Evolutionary conservation across 1,284 basidiomycete genomes (phyloP), one percentile per base, ranked within the genome.

Genomic region (Leccinum pallidistipes): DNA sequence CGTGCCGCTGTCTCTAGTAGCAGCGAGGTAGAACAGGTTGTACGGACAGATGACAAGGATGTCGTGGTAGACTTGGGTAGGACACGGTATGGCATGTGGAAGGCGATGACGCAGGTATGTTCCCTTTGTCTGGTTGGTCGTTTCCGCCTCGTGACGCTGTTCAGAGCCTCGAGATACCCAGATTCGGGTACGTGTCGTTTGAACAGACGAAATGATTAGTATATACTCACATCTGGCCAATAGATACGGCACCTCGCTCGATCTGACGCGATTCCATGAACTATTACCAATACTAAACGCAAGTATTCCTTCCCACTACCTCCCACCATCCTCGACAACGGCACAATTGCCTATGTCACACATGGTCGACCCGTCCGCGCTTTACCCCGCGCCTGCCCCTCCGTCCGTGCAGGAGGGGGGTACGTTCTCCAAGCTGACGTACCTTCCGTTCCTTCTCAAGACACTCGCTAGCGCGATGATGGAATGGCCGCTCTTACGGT

Each of bases 381-480:
- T 84, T 60, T 74, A 79, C 61, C 74, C 80, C 1, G 69, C 74
- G 71, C 79, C 83, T 62, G 45, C 67, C 1, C 76, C 76, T 2
- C 75, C 79, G 5, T 61, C 70, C 5, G 72, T 83, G 3, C 79
- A 83, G 3, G 74, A 79, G 10, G 75, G 80, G 2, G 80, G 80
- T 27, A 82, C 83, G 51, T 91, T 83, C 75, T 77, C 81, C 34
- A 85, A 85, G 53, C 75, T 97, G 38, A 96, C 94, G 0, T 88
- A 94, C 72, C 86, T 97, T 27, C 93, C 92, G 3, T 80, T 97
- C 69, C 83, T 97, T 10, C 80, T 97, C 69, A 98, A 98, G 75
- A 90, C 90, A 0, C 86, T 97, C 53, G 83, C 90, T 0, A 83
- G 85, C 64, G 85, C 94, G 0, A 87, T 96, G 87, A 78, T 85